These are phyloP conservation scores for Podila minutissima DNA, from an alignment of 192 early-diverging fungal genomes.

Conservation along the genomic window DNA sequence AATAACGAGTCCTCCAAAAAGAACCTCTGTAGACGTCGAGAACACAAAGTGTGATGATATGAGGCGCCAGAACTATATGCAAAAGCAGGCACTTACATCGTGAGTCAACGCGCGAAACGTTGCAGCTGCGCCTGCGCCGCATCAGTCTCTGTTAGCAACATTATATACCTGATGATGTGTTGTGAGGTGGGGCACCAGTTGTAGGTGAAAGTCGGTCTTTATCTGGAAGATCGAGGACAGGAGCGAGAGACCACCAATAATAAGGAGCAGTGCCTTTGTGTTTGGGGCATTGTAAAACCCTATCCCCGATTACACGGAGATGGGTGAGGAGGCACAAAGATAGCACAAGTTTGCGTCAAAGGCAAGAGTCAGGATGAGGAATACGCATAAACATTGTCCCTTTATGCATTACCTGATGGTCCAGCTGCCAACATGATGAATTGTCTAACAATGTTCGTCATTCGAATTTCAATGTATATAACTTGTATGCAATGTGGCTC, in stretches of 20 bases:
- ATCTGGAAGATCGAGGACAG: constrained; percentile 58
- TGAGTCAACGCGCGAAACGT: neutral
- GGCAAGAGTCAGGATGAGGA: too few relatives aligned
- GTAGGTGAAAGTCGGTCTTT: constrained; percentile 63
- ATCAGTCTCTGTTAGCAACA: too few relatives aligned
- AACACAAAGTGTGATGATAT: constrained; percentile 64
- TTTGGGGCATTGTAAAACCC: constrained; percentile 74
- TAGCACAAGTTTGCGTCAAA: neutral
- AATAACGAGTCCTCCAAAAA: constrained; percentile 67
- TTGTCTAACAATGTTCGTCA: neutral
- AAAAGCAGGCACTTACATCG: neutral
- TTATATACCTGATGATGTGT: constrained; percentile 66
- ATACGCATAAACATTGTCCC: too few relatives aligned
- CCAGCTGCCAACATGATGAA: constrained; percentile 36
- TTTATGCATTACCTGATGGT: constrained; percentile 25
- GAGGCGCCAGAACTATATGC: constrained; percentile 68
- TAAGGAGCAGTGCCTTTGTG: constrained; percentile 63
- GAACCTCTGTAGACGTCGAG: constrained; percentile 63
- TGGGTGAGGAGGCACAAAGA: neutral
- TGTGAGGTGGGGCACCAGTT: constrained; percentile 67
- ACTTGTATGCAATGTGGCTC: neutral
- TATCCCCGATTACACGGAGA: constrained; percentile 1
- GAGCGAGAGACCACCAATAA: constrained; percentile 60
- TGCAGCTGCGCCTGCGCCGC: neutral
- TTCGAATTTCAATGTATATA: neutral